Base-by-base conservation (phyloP, 108 stramenopile species). In the Parietichytrium sp. region DNA sequence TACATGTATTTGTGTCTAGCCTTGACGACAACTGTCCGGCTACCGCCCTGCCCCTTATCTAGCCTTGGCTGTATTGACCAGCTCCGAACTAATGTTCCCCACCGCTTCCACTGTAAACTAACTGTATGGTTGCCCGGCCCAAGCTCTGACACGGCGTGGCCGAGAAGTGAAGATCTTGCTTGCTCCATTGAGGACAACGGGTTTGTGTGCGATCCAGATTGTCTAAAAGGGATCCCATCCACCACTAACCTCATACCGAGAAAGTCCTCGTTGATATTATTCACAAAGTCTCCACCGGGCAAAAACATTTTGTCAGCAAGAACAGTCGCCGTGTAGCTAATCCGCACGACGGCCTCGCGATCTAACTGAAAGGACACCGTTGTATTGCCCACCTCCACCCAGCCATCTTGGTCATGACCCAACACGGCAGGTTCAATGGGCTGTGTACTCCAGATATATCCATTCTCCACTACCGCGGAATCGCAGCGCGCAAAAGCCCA, bases 91-190 rank as follows among this genome's bases (percentile, higher is more conserved):
- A 47, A 20, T 20, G 55, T 45, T 15, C 85, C 85, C 47, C 48
- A 23, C 29, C 83, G 81, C 54, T 86, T 86, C 87, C 87, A 88
- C 85, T 88, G 83, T 18, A 88, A 80, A 29, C 78, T 84, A 0
- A 85, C 49, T 0, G 84, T 83, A 72, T 87, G 87, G 27, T 55
- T 83, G 29, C 87, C 87, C 18, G 81, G 49, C 15, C 86, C 86
- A 13, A 87, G 77, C 8, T 52, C 49, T 26, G 81, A 52, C 4
- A 86, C 81, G 12, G 84, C 81, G 51, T 86, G 82, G 42, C 87
- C 87, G 18, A 42, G 27, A 27, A 54, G 54, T 25, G 18, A 10
- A 29, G 52, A 29, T 10, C 52, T 25, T 16, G 16, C 36, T n/a
- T 42, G 36, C 42, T 81, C 81, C 12, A 81, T 26, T 25, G 52